These are phyloP conservation scores for Piloderma croceum DNA, from an alignment of 768 basidiomycete species.

Conservation along the genomic window DNA sequence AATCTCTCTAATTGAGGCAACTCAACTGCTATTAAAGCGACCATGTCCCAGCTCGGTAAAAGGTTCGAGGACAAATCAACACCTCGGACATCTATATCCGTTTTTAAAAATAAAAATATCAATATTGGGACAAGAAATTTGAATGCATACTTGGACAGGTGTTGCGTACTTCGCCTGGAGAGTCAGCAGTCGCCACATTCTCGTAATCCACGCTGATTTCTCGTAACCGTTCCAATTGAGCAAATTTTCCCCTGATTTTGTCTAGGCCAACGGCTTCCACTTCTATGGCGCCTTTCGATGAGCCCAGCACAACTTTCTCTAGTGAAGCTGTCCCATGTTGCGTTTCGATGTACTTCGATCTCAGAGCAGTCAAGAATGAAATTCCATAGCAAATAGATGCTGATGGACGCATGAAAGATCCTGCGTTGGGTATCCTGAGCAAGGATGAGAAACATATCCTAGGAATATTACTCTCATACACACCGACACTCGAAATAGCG, in stretches of 20 bases:
- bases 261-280: conserved; percentile 84
- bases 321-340: conserved; percentile 44
- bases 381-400: conserved; percentile 49
- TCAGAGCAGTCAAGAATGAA: conserved; percentile 71
- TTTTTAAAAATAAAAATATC: conserved; percentile 11
- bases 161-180: conserved; percentile 43
- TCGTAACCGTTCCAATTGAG: conserved; percentile 58
- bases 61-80: conserved; percentile 80
- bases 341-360: conserved; percentile 70
- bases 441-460: conserved; percentile 2
- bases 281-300: conserved; percentile 75
- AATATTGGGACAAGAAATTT: conserved; percentile 6
- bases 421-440: conserved; percentile 36
- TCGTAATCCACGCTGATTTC: conserved; percentile 70
- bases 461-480: conserved; percentile 20
- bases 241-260: conserved; percentile 67
- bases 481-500: conserved; percentile 79
- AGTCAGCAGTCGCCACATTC: conserved; percentile 47
- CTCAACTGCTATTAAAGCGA: conserved; percentile 58
- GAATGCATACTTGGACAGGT: conserved; percentile 68
- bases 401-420: conserved; percentile 79
- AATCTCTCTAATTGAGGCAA: conserved; percentile 60
- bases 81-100: conserved; percentile 57
- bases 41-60: conserved; percentile 61
- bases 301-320: conserved; percentile 71